Percentiles rank a stretch among this genome's conserved stretches.
Conservation (phyloP, 2,329 filamentous ascomycete genomes). For the Ceratocystis harringtonii region DNA sequence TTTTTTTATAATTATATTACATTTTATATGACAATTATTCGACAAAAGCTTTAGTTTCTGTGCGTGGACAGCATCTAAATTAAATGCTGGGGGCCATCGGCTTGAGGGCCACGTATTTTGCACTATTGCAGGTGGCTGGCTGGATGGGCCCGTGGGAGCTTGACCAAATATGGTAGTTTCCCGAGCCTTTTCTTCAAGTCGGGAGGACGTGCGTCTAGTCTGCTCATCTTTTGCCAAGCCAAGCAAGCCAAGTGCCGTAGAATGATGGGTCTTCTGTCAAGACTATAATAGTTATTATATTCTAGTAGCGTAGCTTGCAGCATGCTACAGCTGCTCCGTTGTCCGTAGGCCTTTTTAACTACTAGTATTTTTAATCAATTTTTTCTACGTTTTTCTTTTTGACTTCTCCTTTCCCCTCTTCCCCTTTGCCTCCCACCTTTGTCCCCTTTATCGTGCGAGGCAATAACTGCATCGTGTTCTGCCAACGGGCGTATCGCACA, state of each 20-base stretch:
- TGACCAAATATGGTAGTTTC: background rate
- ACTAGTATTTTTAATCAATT: background rate
- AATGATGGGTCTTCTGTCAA: background rate
- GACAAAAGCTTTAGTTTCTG: too few species aligned
- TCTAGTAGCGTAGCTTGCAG: too few species aligned
- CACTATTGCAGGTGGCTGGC: background rate
- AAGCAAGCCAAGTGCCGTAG: background rate
- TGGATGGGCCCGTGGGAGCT: background rate
- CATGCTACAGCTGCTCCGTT: too few species aligned
- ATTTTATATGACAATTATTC: background rate
- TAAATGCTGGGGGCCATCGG: too few species aligned
- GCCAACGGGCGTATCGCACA: too few species aligned
- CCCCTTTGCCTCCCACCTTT: too few species aligned
- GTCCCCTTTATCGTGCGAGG: too few species aligned
- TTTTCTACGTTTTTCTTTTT: background rate
- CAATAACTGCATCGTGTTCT: too few species aligned
- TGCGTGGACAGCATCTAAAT: too few species aligned
- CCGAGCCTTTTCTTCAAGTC: background rate
- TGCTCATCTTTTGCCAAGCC: background rate
- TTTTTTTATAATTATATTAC: background rate
- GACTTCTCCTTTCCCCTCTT: background rate
- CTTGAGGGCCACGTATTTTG: background rate
- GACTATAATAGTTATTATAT: too few species aligned
- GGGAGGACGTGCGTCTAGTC: background rate
- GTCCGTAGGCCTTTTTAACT: too few species aligned